Evolutionary conservation across 495 filamentous ascomycete species (phyloP).

Genomic region (Diplogelasinospora grovesii): DNA sequence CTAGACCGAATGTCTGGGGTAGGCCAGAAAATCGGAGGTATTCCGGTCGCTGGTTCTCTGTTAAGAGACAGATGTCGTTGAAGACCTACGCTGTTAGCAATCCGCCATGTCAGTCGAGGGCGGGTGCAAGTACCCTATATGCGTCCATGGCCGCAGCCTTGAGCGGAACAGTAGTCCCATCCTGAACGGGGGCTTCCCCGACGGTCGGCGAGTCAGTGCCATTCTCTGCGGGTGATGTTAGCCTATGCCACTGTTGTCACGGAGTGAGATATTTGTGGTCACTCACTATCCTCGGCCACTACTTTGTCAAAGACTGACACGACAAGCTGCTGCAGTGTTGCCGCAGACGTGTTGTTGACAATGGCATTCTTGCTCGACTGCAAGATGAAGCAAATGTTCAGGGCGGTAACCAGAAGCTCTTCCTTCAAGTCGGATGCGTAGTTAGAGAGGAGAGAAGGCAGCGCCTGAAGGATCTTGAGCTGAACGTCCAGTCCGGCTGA

Average conservation of each 20-base stretch:
- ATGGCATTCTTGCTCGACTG: conserved; percentile 86
- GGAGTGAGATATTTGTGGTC: neutral
- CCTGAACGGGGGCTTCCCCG: conserved; percentile 56
- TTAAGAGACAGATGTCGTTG: conserved; percentile 81
- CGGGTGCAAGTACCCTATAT: conserved; percentile 49
- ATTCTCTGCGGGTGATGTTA: conserved; percentile 25
- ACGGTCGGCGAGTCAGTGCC: conserved; percentile 44
- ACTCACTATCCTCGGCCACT: conserved; percentile 66
- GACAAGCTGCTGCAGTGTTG: conserved; percentile 89
- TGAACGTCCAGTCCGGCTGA: conserved; percentile 77
- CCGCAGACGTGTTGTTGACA: conserved; percentile 90
- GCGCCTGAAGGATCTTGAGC: conserved; percentile 87
- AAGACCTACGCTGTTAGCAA: conserved; percentile 52
- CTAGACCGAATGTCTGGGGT: conserved; percentile 74
- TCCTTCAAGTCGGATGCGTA: conserved; percentile 77
- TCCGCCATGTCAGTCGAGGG: neutral
- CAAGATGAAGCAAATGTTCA: conserved; percentile 86
- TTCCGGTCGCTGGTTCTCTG: conserved; percentile 73
- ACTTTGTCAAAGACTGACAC: conserved; percentile 91
- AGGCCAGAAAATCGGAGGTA: conserved; percentile 71
- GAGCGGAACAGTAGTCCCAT: conserved; percentile 58
- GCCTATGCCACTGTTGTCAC: too few species aligned
- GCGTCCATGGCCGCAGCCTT: conserved; percentile 79
- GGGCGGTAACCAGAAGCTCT: conserved; percentile 67
- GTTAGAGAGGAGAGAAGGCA: conserved; percentile 87